A percentile compares a stretch with the other conserved stretches of the same genome.
Conservation (phyloP, 345 rosid genomes). For the Pseudoturritis turrita region DNA sequence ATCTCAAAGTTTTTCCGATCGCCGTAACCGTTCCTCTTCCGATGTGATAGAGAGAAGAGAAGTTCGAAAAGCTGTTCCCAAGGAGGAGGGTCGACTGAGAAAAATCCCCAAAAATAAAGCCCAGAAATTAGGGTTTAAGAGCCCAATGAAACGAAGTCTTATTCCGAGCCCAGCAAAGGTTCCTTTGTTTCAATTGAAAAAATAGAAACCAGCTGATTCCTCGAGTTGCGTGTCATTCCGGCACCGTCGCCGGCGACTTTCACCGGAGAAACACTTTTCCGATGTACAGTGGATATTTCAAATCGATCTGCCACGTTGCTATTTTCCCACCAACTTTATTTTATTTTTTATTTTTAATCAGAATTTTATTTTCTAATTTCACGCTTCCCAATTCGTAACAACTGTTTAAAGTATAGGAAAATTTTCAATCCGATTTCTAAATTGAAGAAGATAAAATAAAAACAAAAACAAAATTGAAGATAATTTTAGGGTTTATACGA, state of each 20-base stretch:
- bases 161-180: neutral
- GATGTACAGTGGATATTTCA: slow-evolving; percentile 30
- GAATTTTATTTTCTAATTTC: neutral
- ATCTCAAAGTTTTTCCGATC: slow-evolving; percentile 27
- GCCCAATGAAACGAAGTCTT: slow-evolving; percentile 24
- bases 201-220: neutral
- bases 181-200: too few relatives aligned
- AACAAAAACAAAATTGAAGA: neutral
- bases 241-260: neutral
- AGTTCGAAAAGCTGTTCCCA: neutral
- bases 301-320: slow-evolving; percentile 38
- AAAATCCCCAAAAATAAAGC: slow-evolving; percentile 3
- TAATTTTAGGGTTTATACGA: slow-evolving; percentile 56
- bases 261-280: neutral
- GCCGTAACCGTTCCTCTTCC: slow-evolving; percentile 23
- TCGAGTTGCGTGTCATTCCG: too few relatives aligned
- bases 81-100: too few relatives aligned
- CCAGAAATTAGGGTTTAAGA: slow-evolving; percentile 1
- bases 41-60: slow-evolving; percentile 3
- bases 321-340: slow-evolving; percentile 39
- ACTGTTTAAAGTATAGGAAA: neutral
- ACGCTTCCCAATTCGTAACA: slow-evolving; percentile 21
- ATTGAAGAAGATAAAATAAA: neutral
- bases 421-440: neutral
- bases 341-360: neutral